Conservation (phyloP, 2,329 filamentous ascomycete species). For the Microsporum ferrugineum region DNA sequence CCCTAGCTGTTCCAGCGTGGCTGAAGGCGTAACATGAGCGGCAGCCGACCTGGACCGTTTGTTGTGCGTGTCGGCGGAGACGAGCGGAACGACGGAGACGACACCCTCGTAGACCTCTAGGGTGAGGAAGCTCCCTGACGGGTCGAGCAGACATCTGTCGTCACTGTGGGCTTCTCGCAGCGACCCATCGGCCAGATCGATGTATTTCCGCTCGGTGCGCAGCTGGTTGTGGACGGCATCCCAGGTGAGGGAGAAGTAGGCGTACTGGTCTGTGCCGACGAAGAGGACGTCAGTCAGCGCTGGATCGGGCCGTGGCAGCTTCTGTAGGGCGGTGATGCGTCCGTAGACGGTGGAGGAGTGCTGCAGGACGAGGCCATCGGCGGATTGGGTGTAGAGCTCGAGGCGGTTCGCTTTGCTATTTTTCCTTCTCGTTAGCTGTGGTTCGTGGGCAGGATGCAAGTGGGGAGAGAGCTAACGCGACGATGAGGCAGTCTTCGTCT, state of each 20-base stretch:
- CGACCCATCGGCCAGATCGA: conserved; percentile 50
- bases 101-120: conserved; percentile 59
- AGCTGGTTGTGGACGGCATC: conserved; percentile 47
- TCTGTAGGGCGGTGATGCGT: conserved; percentile 73
- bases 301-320: conserved; percentile 51
- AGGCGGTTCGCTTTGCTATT: conserved; percentile 69
- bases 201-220: conserved; percentile 46
- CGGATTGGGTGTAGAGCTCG: conserved; percentile 64
- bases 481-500: conserved; percentile 68
- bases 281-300: conserved; percentile 75
- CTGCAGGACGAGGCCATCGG: conserved; percentile 50
- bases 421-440: conserved; percentile 17
- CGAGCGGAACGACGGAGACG: conserved; percentile 52
- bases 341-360: conserved; percentile 69
- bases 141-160: conserved; percentile 74
- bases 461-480: conserved; percentile 56
- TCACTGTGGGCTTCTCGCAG: conserved; percentile 67
- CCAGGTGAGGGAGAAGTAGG: conserved; percentile 87
- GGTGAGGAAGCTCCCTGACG: conserved; percentile 56
- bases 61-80: conserved; percentile 21
- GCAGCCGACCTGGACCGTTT: conserved; percentile 33
- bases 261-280: conserved; percentile 76
- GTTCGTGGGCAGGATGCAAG: not conserved
- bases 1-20: conserved; percentile 32
- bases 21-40: conserved; percentile 32